These are phyloP conservation scores for Auricularia auricula-judae DNA, from an alignment of 768 basidiomycete species.

Conservation along the genomic window DNA sequence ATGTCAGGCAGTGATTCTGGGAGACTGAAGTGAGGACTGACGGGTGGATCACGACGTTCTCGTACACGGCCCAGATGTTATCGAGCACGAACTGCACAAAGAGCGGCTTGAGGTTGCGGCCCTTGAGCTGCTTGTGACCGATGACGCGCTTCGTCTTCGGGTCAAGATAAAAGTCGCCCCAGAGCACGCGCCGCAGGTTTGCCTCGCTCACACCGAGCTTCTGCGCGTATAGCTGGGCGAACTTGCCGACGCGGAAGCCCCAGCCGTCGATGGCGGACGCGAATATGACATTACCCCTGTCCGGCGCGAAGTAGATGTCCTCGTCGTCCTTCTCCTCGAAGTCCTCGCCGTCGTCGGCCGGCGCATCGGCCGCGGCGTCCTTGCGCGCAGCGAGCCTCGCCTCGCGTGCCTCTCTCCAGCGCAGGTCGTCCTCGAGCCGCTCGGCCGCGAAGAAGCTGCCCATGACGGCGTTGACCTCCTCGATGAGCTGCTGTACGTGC, in stretches of 20 bases:
- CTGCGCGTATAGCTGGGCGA: conserved; percentile 82
- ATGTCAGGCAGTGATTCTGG: conserved; percentile 3
- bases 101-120: conserved; percentile 80
- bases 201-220: conserved; percentile 87
- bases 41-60: conserved; percentile 82
- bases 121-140: conserved; percentile 80
- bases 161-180: conserved; percentile 97
- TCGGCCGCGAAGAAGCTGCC: conserved; percentile 91
- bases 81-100: conserved; percentile 97
- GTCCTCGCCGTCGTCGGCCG: conserved; percentile 25
- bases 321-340: conserved; percentile 97
- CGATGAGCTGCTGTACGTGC: conserved; percentile 85
- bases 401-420: conserved; percentile 90
- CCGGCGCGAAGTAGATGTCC: conserved; percentile 94
- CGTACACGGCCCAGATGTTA: conserved; percentile 95
- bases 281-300: conserved; percentile 91
- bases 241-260: conserved; percentile 92
- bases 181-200: conserved; percentile 76
- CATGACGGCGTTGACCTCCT: conserved; percentile 98
- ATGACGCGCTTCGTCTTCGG: conserved; percentile 92
- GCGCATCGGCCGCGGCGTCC: conserved; percentile 54
- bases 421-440: conserved; percentile 90
- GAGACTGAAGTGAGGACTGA: conserved; percentile 28
- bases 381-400: conserved; percentile 67
- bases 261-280: conserved; percentile 94